Evolutionary conservation across 2,329 filamentous ascomycete species (phyloP).

Genomic region (Neonectria ditissima): DNA sequence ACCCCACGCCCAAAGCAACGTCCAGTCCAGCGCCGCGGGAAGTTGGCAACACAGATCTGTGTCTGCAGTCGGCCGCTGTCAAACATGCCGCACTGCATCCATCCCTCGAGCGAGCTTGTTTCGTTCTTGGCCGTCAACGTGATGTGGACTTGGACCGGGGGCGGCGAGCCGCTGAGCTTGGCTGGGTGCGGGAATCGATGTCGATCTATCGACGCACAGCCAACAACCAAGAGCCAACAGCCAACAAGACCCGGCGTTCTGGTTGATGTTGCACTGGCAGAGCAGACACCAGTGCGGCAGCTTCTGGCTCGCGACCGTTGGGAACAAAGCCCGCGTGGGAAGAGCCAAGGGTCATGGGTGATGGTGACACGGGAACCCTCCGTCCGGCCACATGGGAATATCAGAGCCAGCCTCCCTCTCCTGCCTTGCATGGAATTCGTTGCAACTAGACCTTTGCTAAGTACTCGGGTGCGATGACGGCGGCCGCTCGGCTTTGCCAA

Average conservation of each 20-base stretch:
- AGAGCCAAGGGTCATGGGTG: not conserved
- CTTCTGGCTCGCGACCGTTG: not conserved
- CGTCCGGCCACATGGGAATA: not conserved
- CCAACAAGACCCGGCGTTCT: not conserved
- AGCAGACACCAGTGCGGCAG: not conserved
- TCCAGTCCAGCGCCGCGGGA: not conserved
- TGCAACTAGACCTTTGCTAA: not conserved
- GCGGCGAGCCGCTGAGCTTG: not conserved
- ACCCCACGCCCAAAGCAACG: slow-evolving; percentile 9
- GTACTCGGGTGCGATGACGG: not conserved
- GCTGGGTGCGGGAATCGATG: not conserved
- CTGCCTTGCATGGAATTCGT: not conserved
- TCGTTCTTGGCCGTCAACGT: not conserved
- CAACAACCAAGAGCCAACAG: not conserved
- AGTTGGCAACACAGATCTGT: slow-evolving; percentile 7
- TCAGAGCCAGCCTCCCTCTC: not conserved
- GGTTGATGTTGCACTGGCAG: not conserved
- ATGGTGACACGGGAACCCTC: not conserved
- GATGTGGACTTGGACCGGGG: not conserved
- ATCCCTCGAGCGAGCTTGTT: not conserved
- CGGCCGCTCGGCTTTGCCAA: not conserved
- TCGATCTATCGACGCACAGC: not conserved
- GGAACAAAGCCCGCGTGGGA: not conserved
- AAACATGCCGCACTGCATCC: slow-evolving; percentile 9
- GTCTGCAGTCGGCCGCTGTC: slow-evolving; percentile 11